These are phyloP conservation scores for Wickerhamomyces ciferrii DNA, from an alignment of 805 yeast genomes.

Conservation along the genomic window DNA sequence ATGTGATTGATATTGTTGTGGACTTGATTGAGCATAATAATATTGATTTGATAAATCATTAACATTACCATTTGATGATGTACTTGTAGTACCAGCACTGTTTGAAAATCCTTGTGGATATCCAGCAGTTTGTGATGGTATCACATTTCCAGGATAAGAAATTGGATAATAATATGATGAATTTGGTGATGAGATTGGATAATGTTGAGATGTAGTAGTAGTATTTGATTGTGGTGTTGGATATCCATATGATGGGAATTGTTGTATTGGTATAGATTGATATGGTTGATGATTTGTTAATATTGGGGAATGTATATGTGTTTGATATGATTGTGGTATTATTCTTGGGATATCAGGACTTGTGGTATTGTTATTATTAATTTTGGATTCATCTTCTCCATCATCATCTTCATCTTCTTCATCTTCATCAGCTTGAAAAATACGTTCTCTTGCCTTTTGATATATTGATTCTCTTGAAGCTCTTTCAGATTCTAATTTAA, in stretches of 20 bases:
- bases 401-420: slow-evolving; percentile 23
- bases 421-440: slow-evolving; percentile 26
- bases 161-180: slow-evolving; percentile 4
- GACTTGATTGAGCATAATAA: not conserved
- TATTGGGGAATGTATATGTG: not conserved
- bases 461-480: slow-evolving; percentile 39
- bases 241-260: not conserved
- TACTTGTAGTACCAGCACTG: too few relatives aligned
- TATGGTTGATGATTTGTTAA: slow-evolving; percentile 6
- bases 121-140: not conserved
- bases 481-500: slow-evolving; percentile 26
- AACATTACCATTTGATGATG: not conserved
- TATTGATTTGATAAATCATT: not conserved
- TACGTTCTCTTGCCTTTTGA: slow-evolving; percentile 32
- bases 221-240: not conserved
- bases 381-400: slow-evolving; percentile 14
- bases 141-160: not conserved
- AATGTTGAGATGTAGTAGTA: not conserved
- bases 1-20: not conserved
- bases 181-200: not conserved
- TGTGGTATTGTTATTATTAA: slow-evolving; percentile 5
- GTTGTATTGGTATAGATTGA: not conserved
- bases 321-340: slow-evolving; percentile 3
- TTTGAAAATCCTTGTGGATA: too few relatives aligned
- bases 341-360: slow-evolving; percentile 7